Conservation (phyloP, 2,329 filamentous ascomycete species). For the Monilinia polystroma region DNA sequence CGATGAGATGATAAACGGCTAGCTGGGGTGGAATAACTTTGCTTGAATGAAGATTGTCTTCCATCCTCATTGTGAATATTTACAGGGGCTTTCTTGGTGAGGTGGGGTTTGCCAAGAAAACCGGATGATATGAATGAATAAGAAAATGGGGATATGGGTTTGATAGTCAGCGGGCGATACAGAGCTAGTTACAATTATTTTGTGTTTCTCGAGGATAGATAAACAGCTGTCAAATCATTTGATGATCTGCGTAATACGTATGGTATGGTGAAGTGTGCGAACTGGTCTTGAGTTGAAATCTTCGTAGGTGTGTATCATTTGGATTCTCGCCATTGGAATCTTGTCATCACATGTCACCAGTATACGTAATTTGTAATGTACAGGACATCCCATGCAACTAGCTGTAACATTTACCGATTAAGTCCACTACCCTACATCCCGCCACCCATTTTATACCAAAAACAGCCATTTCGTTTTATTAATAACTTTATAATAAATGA, state of each 20-base stretch:
- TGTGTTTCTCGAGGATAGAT: background rate
- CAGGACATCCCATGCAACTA: background rate
- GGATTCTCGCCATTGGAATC: background rate
- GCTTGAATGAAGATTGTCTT: conserved; percentile 8
- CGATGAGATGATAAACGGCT: conserved; percentile 17
- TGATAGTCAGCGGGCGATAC: background rate
- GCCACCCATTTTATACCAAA: no score
- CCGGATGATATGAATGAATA: conserved; percentile 1
- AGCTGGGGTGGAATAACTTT: background rate
- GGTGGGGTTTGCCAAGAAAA: background rate
- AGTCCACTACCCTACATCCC: no score
- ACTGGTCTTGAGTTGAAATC: background rate
- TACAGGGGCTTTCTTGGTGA: background rate
- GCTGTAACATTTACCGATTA: background rate
- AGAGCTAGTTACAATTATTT: background rate
- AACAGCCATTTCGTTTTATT: no score
- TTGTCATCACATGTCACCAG: background rate
- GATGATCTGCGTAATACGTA: background rate
- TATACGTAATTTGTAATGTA: background rate
- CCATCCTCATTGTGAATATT: background rate
- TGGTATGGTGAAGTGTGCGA: background rate
- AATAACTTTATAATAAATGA: no score
- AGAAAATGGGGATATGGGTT: conserved; percentile 13
- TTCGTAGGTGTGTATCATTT: background rate
- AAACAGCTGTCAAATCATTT: background rate